These are phyloP conservation scores for Xylariales sp. DNA, from an alignment of 2,329 filamentous ascomycete genomes.

Conservation along the genomic window DNA sequence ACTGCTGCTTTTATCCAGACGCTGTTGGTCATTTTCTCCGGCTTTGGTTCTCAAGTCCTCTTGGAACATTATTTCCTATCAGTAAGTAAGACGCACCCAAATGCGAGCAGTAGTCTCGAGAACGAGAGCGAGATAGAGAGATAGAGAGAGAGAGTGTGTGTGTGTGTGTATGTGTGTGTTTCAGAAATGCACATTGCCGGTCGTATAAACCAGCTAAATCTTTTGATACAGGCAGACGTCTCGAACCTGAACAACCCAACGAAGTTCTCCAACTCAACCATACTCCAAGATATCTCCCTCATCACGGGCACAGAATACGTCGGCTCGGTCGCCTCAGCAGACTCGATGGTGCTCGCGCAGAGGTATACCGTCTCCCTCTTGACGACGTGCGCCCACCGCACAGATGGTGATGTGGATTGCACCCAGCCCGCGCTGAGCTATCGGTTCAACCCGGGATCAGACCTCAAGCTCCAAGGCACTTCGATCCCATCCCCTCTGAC, in stretches of 20 bases:
- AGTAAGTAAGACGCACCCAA: too few relatives aligned
- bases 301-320: slow-evolving; percentile 26
- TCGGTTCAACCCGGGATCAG: slow-evolving; percentile 23
- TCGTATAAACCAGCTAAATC: background rate
- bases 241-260: slow-evolving; percentile 21
- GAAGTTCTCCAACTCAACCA: slow-evolving; percentile 23
- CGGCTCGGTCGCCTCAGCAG: slow-evolving; percentile 20
- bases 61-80: slow-evolving; percentile 25
- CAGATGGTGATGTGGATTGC: slow-evolving; percentile 16
- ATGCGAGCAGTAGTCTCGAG: too few relatives aligned
- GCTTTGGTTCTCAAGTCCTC: slow-evolving; percentile 17
- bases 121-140: too few relatives aligned
- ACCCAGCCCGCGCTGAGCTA: slow-evolving; percentile 21
- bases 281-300: slow-evolving; percentile 25
- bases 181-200: too few relatives aligned
- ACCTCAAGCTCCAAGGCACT: slow-evolving; percentile 24
- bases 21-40: slow-evolving; percentile 24
- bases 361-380: slow-evolving; percentile 27
- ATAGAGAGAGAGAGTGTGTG: too few relatives aligned
- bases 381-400: slow-evolving; percentile 23
- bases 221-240: slow-evolving; percentile 18
- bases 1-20: slow-evolving; percentile 19
- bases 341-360: slow-evolving; percentile 21
- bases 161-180: too few relatives aligned
- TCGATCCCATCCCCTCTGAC: slow-evolving; percentile 15